Percentiles rank a stretch among this genome's conserved stretches.
phyloP scores from a whole-genome alignment of 768 basidiomycete species.

The Lyophyllum atratum region DNA sequence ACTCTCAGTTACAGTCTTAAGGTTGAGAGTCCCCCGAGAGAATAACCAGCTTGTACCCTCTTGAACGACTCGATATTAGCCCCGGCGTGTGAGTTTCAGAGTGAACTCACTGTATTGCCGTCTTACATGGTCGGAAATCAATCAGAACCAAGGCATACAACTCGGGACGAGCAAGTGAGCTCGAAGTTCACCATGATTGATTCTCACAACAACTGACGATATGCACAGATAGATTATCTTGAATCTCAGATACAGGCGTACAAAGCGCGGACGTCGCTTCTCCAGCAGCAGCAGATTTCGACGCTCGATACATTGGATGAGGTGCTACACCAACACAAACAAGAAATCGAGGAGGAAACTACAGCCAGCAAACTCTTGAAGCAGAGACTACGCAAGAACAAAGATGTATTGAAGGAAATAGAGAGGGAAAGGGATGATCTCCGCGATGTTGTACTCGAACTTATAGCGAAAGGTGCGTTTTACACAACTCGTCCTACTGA shows the following conservation, averaged over 20 bases:
- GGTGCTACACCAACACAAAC: neutral
- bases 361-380: constrained; percentile 1
- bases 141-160: neutral
- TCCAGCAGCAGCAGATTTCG: constrained; percentile 16
- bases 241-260: constrained; percentile 23
- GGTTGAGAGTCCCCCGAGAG: too few species aligned
- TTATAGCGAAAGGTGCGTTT: constrained; percentile 53
- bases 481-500: neutral
- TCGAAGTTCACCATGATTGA: neutral
- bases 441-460: constrained; percentile 44
- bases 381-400: constrained; percentile 6
- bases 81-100: neutral
- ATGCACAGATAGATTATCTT: constrained; percentile 18
- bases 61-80: too few species aligned
- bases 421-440: constrained; percentile 49
- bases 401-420: constrained; percentile 1
- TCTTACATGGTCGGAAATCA: neutral
- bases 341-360: constrained; percentile 13
- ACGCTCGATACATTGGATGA: constrained; percentile 20
- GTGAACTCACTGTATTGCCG: neutral
- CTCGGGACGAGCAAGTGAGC: neutral
- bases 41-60: too few species aligned
- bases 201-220: neutral
- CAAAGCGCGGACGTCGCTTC: constrained; percentile 18
- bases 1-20: too few species aligned